Percentiles rank a stretch among this genome's conserved stretches.
These are phyloP conservation scores for Yamadazyma songkhlaensis DNA, from an alignment of 1,139 yeast genomes.

Conservation along the genomic window DNA sequence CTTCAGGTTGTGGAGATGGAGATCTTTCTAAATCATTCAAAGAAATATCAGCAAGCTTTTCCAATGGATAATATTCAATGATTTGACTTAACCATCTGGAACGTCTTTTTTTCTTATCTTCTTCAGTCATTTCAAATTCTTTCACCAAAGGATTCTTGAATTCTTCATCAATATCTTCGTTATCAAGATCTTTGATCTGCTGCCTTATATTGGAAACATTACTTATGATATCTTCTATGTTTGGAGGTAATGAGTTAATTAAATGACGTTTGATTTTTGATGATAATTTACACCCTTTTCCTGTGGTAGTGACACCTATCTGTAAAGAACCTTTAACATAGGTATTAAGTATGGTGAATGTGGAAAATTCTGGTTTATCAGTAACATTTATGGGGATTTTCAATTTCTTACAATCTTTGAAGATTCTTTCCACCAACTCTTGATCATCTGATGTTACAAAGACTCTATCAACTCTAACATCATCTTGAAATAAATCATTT, in stretches of 20 bases:
- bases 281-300: constrained; percentile 88
- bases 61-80: constrained; percentile 86
- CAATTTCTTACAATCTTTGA: constrained; percentile 47
- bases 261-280: constrained; percentile 76
- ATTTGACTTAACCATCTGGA: constrained; percentile 86
- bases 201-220: constrained; percentile 67
- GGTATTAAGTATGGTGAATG: constrained; percentile 76
- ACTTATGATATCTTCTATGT: constrained; percentile 66
- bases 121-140: constrained; percentile 55
- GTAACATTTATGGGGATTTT: constrained; percentile 83
- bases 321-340: constrained; percentile 72
- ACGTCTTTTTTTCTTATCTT: constrained; percentile 56
- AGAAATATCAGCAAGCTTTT: constrained; percentile 54
- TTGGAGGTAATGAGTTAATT: constrained; percentile 59
- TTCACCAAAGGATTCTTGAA: constrained; percentile 59
- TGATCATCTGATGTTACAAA: constrained; percentile 48
- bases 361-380: constrained; percentile 68
- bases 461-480: constrained; percentile 70
- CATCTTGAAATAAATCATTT: constrained; percentile 51
- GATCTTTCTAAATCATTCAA: constrained; percentile 46
- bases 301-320: constrained; percentile 80
- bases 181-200: constrained; percentile 43
- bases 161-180: constrained; percentile 71
- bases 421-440: constrained; percentile 28
- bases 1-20: not conserved